phyloP scores from a whole-genome alignment of 805 yeast species.

The Nakazawaea siamensis region DNA sequence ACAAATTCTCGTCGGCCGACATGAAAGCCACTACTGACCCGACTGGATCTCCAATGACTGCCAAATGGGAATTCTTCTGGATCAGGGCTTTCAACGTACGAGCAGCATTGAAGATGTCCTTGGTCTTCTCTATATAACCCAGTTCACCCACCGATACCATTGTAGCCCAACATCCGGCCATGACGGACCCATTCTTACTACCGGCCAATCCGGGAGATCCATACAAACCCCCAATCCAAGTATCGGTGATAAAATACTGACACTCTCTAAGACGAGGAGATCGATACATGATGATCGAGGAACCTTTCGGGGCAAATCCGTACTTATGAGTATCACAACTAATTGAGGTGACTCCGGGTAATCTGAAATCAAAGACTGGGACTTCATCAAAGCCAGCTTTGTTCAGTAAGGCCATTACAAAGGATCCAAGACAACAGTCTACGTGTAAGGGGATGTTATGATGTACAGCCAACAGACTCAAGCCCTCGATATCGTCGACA shows the following conservation, averaged over 20 bases:
- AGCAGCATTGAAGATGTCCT: conserved; percentile 60
- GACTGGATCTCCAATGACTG: conserved; percentile 78
- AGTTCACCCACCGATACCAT: conserved; percentile 70
- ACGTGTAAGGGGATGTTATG: conserved; percentile 85
- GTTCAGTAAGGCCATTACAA: conserved; percentile 73
- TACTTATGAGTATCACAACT: conserved; percentile 99
- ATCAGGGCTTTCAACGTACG: conserved; percentile 43
- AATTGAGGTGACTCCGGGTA: conserved; percentile 92
- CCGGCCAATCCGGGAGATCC: conserved; percentile 98
- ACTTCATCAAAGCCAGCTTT: conserved; percentile 41
- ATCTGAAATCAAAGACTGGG: conserved; percentile 73
- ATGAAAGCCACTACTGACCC: conserved; percentile 78
- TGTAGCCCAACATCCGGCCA: conserved; percentile 99
- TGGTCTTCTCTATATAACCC: conserved; percentile 69
- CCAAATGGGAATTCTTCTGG: conserved; percentile 42
- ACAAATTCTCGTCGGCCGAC: conserved; percentile 36
- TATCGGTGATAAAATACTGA: conserved; percentile 77
- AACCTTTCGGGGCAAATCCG: conserved; percentile 97
- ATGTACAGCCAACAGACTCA: conserved; percentile 56
- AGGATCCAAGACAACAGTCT: conserved; percentile 93
- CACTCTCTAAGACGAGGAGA: conserved; percentile 53
- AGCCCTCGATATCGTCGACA: conserved; percentile 74
- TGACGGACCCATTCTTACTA: conserved; percentile 91
- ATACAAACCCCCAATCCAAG: conserved; percentile 93
- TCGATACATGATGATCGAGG: conserved; percentile 88